phyloP scores from a whole-genome alignment of 148 eudicot species.

The Rhododendron griersonianum region DNA sequence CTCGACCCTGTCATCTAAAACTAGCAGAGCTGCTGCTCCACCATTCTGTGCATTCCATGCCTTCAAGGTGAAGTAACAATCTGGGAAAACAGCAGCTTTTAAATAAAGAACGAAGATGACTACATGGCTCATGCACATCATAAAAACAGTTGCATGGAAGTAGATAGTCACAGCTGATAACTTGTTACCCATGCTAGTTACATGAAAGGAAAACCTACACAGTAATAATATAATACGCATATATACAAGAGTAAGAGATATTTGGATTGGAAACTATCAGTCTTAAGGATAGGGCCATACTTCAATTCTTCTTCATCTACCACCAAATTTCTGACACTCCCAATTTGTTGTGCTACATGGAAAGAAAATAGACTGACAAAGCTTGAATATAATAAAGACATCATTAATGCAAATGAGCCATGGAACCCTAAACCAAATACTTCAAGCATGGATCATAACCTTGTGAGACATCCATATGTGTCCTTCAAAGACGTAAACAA shows the following conservation, averaged over 20 bases:
- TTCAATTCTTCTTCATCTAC: background rate
- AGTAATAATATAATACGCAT: background rate
- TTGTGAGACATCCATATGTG: background rate
- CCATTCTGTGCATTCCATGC: slow-evolving; percentile 94
- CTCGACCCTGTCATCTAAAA: slow-evolving; percentile 64
- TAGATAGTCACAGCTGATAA: background rate
- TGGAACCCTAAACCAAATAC: background rate
- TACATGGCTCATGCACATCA: background rate
- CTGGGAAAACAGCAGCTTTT: slow-evolving; percentile 30
- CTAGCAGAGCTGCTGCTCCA: slow-evolving; percentile 91
- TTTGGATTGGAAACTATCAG: background rate
- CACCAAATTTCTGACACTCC: background rate
- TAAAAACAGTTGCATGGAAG: background rate
- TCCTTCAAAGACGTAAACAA: background rate
- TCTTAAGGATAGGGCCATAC: background rate
- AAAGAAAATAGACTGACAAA: background rate
- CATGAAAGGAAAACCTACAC: background rate
- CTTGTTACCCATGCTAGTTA: background rate
- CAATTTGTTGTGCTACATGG: background rate
- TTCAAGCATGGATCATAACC: background rate
- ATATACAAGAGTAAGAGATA: background rate
- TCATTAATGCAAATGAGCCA: background rate
- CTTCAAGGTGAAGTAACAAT: slow-evolving; percentile 84
- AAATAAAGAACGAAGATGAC: background rate
- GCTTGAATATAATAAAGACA: background rate